Conservation (phyloP, 2,329 filamentous ascomycete genomes). For the Monilinia fructicola region DNA sequence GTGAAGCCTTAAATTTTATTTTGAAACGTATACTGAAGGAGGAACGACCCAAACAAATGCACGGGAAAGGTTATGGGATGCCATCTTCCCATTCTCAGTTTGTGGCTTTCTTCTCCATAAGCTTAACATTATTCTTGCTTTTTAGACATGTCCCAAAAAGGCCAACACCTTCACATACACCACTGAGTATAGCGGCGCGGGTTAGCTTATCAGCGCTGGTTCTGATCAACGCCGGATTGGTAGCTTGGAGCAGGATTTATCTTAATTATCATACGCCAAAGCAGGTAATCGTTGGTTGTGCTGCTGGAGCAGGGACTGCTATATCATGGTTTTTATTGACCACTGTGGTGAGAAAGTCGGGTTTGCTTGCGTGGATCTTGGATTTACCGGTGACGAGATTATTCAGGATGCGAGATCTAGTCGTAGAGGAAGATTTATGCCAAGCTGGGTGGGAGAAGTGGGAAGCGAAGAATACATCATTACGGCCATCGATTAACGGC, state of each 20-base stretch:
- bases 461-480: slow-evolving; percentile 51
- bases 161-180: slow-evolving; percentile 45
- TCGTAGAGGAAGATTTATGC: slow-evolving; percentile 82
- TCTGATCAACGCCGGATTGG: slow-evolving; percentile 60
- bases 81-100: slow-evolving; percentile 95
- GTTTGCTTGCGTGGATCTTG: slow-evolving; percentile 71
- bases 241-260: slow-evolving; percentile 84
- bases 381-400: slow-evolving; percentile 63
- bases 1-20: slow-evolving; percentile 85
- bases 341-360: slow-evolving; percentile 61
- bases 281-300: slow-evolving; percentile 80
- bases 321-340: slow-evolving; percentile 77
- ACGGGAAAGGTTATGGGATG: slow-evolving; percentile 97
- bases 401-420: slow-evolving; percentile 76
- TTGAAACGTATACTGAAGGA: slow-evolving; percentile 92
- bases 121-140: slow-evolving; percentile 79
- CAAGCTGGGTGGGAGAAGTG: slow-evolving; percentile 95
- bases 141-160: slow-evolving; percentile 68
- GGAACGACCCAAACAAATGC: slow-evolving; percentile 77
- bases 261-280: slow-evolving; percentile 86
- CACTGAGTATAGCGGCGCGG: slow-evolving; percentile 63
- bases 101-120: slow-evolving; percentile 85
- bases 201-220: slow-evolving; percentile 54
- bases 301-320: slow-evolving; percentile 69
- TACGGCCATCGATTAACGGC: slow-evolving; percentile 38